These are phyloP conservation scores for Mortierella sp. DNA, from an alignment of 371 early-diverging fungal species.

Conservation along the genomic window DNA sequence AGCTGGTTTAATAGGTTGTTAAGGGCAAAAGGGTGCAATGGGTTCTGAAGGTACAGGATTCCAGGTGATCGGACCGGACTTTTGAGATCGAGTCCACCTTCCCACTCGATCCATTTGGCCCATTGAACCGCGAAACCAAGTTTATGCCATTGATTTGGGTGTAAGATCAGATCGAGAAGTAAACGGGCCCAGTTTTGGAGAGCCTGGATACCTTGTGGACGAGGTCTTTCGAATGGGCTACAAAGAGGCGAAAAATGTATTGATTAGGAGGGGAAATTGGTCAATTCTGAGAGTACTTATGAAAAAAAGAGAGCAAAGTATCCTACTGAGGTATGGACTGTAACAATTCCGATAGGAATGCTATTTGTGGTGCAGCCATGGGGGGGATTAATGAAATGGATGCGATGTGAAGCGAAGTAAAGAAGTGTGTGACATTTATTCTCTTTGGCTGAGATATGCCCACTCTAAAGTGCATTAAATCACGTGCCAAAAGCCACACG, in stretches of 20 bases:
- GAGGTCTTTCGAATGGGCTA: slow-evolving; percentile 32
- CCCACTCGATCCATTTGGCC: slow-evolving; percentile 58
- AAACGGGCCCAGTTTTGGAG: slow-evolving; percentile 33
- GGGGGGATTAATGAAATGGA: slow-evolving; percentile 24
- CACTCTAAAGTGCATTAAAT: neutral
- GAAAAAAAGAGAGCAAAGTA: neutral
- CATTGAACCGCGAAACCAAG: slow-evolving; percentile 52
- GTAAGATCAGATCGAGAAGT: slow-evolving; percentile 38
- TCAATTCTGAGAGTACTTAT: neutral
- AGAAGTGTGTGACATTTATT: neutral
- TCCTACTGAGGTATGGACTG: slow-evolving; percentile 52
- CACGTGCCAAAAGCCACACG: neutral
- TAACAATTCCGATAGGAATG: slow-evolving; percentile 45
- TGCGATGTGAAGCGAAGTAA: slow-evolving; percentile 3
- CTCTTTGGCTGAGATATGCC: no score
- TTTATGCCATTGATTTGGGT: slow-evolving; percentile 45
- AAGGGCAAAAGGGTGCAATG: slow-evolving; percentile 41
- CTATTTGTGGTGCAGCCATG: slow-evolving; percentile 49
- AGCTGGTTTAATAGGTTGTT: slow-evolving; percentile 36
- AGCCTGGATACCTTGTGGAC: slow-evolving; percentile 28
- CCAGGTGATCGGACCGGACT: slow-evolving; percentile 36
- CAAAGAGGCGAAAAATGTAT: neutral
- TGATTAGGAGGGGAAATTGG: neutral
- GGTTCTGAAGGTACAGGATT: slow-evolving; percentile 45
- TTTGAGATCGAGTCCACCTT: slow-evolving; percentile 46